Base-by-base conservation (phyloP, 1,139 yeast species). In the Wickerhamiella pararugosa region DNA sequence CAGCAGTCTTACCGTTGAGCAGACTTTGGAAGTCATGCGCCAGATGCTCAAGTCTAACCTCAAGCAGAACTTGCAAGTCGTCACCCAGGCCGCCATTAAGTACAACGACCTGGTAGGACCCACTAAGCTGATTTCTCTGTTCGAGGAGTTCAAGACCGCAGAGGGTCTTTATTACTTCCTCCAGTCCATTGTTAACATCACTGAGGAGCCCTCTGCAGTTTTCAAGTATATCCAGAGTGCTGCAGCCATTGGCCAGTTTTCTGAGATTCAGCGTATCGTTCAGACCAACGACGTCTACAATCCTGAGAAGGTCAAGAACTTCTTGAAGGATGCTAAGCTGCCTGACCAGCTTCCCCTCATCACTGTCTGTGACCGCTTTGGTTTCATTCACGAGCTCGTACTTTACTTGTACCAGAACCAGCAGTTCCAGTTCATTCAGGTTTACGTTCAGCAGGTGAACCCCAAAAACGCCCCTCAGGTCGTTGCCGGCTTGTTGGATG, bases 301-400 rank as follows among this genome's bases (percentile, higher is more conserved):
- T 60, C 94, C 97, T 49, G 98, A 90, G 62, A 87, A 87, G 65
- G 97, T 92, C 46, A 92, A 90, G 69, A 92, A 90, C 67, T 90
- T 82, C 64, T 73, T 90, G 66, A 90, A 90, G 65, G 98, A 92
- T 61, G 84, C 87, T 51, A 78, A 83, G 58, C 72, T 90, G 52
- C 92, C 87, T 47, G 97, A 92, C 58, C 99, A 92, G 66, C 72
- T 92, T 53, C 98, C 99, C 39, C 75, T 90, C 64, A 86, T 92
- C 53, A 82, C 92, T 63, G 96, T 90, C 37, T 87, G 97, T 66
- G 97, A 90, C 67, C 75, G 96, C 58, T 84, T 72, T 65, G 72
- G 79, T 62, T 90, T 77, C 61, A 87, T 90, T 45, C 97, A 90
- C 61, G 99, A 90, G 62, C 74, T 90, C 67, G 79, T 90, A 45